phyloP scores from a whole-genome alignment of 257 asterid genomes.

The Coffea canephora region DNA sequence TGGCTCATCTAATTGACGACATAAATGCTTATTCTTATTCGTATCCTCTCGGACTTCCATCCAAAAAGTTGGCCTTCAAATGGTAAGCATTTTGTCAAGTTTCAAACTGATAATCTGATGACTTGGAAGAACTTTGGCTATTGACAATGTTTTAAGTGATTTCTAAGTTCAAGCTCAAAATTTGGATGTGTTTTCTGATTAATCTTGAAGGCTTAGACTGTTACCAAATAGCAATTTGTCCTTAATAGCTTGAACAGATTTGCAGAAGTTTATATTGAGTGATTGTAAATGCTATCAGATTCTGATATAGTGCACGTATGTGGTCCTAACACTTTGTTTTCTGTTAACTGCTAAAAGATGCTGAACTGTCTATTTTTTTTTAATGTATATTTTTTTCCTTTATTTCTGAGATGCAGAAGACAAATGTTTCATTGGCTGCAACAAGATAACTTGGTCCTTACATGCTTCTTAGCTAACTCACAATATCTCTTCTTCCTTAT shows the following conservation, averaged over 20 bases:
- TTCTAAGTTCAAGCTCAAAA: background rate
- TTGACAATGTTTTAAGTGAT: background rate
- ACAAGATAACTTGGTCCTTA: background rate
- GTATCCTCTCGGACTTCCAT: constrained; percentile 64
- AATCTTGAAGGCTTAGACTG: background rate
- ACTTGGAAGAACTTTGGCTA: background rate
- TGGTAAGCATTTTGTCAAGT: constrained; percentile 47
- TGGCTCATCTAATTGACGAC: constrained; percentile 61
- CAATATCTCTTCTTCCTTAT: constrained; percentile 38
- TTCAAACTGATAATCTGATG: background rate
- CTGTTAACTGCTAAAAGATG: background rate
- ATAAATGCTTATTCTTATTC: constrained; percentile 81
- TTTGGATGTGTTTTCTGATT: background rate
- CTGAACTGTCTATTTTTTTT: too few species aligned
- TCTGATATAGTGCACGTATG: background rate
- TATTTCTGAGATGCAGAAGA: too few species aligned
- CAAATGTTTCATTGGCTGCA: too few species aligned
- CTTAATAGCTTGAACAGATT: background rate
- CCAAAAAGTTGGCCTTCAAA: constrained; percentile 66
- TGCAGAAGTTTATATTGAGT: background rate
- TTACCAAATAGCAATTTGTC: background rate
- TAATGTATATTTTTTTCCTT: too few species aligned
- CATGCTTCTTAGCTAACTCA: constrained; percentile 13
- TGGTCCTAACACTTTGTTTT: background rate
- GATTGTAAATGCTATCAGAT: background rate